phyloP scores from a whole-genome alignment of 495 filamentous ascomycete species.

The Echria macrotheca region DNA sequence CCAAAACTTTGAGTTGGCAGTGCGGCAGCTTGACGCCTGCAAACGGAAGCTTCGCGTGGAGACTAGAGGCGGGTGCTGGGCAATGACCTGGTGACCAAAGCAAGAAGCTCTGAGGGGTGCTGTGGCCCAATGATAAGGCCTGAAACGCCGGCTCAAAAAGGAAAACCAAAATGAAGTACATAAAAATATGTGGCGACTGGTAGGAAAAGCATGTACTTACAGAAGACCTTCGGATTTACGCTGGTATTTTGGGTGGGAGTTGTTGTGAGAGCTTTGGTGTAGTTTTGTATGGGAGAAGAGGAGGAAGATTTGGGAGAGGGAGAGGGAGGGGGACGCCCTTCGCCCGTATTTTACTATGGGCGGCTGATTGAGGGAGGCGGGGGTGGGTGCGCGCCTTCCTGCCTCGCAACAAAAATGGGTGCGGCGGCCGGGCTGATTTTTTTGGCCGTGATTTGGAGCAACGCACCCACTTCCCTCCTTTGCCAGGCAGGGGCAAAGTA shows the following conservation, averaged over 20 bases:
- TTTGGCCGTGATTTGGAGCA: constrained; percentile 25
- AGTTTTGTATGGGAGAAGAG: constrained; percentile 47
- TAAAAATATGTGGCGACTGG: not conserved
- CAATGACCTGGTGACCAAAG: constrained; percentile 7
- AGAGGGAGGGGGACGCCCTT: constrained; percentile 46
- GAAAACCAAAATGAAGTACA: not conserved
- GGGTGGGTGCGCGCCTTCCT: constrained; percentile 32
- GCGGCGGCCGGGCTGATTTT: constrained; percentile 34
- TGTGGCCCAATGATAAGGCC: not conserved
- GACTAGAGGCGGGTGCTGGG: constrained; percentile 4
- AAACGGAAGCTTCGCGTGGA: constrained; percentile 10
- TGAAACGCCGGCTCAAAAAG: not conserved
- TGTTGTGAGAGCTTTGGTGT: constrained; percentile 20
- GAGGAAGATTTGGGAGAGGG: constrained; percentile 45
- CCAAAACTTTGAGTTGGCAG: constrained; percentile 7
- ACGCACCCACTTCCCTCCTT: constrained; percentile 16
- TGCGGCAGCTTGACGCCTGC: constrained; percentile 1
- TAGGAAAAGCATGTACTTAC: constrained; percentile 28
- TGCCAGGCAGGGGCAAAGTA: constrained; percentile 4
- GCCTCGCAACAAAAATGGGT: constrained; percentile 34
- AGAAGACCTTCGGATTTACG: constrained; percentile 19
- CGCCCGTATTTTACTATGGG: constrained; percentile 57
- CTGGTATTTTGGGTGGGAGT: constrained; percentile 25
- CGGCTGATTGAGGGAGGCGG: constrained; percentile 45
- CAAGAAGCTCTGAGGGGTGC: not conserved